A percentile compares a stretch with the other conserved stretches of the same genome.
Conservation (phyloP, 1,284 basidiomycete species). For the Calocybe gambosa region DNA sequence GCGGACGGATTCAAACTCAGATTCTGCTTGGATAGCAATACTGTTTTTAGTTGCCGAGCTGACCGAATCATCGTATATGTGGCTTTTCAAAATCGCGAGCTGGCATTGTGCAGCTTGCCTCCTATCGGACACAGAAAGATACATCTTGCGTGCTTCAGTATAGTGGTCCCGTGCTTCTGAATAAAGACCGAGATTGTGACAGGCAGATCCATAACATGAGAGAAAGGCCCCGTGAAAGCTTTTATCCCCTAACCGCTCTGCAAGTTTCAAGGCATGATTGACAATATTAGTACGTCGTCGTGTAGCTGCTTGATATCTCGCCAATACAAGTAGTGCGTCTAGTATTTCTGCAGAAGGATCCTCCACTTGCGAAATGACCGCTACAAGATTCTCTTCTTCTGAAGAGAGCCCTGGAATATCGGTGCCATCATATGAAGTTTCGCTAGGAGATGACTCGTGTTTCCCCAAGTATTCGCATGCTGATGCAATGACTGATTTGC, state of each 20-base stretch:
- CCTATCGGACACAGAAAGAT: not conserved
- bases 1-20: not conserved
- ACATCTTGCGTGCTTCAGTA: not conserved
- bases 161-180: not conserved
- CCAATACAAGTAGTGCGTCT: conserved; percentile 1
- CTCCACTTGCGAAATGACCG: not conserved
- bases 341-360: not conserved
- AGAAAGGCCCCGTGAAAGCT: not conserved
- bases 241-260: not conserved
- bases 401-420: not conserved
- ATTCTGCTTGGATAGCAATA: not conserved
- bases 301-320: not conserved
- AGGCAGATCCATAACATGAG: not conserved
- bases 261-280: conserved; percentile 1
- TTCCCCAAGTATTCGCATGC: conserved; percentile 1
- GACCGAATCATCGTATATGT: not conserved
- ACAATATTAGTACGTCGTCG: conserved; percentile 3
- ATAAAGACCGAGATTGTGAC: not conserved
- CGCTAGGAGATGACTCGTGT: not conserved
- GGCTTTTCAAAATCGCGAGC: not conserved
- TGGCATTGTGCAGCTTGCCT: conserved; percentile 1
- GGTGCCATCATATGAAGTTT: not conserved
- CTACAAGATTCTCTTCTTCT: conserved; percentile 7
- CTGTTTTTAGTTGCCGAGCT: too few species aligned
- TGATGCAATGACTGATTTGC: not conserved